Conservation (phyloP, 2,329 filamentous ascomycete species). For the Stagonosporopsis chrysanthemi region DNA sequence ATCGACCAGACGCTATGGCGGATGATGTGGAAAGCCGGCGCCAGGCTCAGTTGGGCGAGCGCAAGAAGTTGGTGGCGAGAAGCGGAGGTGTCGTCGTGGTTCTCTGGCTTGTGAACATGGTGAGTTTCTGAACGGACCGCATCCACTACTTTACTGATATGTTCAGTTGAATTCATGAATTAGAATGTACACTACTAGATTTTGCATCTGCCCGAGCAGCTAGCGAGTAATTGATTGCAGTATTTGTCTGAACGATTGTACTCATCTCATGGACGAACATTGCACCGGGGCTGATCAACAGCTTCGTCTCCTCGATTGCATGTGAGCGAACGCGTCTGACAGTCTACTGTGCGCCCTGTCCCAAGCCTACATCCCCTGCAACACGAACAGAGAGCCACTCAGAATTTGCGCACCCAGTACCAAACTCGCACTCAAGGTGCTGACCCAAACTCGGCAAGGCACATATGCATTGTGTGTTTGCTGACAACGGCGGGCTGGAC, state of each 20-base stretch:
- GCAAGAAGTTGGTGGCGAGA: not conserved
- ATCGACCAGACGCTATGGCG: not conserved
- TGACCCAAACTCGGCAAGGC: constrained; percentile 1
- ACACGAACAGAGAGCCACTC: not conserved
- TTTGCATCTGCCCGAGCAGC: constrained; percentile 3
- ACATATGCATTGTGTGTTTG: not conserved
- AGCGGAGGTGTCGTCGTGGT: constrained; percentile 1
- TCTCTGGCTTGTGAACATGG: constrained; percentile 7
- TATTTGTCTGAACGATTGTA: not conserved
- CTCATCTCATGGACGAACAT: not conserved
- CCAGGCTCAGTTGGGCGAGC: not conserved
- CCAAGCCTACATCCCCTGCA: not conserved
- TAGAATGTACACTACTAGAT: not conserved
- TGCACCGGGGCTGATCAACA: not conserved
- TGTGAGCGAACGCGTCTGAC: constrained; percentile 1
- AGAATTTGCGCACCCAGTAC: not conserved
- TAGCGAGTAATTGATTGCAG: not conserved
- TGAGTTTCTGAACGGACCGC: not conserved
- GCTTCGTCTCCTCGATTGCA: not conserved
- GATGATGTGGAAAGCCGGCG: not conserved
- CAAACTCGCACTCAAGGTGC: not conserved
- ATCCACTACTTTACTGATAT: not conserved
- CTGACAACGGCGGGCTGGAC: not conserved
- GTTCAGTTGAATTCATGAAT: not conserved
- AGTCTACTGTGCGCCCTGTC: constrained; percentile 2